A percentile compares a stretch with the other conserved stretches of the same genome.
phyloP scores from a whole-genome alignment of 805 yeast genomes.

The Starmera pachycereana region DNA sequence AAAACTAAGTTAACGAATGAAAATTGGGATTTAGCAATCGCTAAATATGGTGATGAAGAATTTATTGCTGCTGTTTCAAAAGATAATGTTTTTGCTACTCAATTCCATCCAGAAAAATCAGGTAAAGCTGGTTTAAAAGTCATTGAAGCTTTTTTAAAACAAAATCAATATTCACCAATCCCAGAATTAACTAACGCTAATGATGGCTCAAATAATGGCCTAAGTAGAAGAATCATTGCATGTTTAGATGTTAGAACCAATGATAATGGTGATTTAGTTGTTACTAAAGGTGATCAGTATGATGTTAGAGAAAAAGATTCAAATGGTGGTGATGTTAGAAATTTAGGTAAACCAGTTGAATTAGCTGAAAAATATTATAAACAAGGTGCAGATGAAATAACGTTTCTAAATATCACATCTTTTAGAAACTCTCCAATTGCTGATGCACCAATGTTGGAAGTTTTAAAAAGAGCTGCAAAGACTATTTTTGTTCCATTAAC shows the following conservation, averaged over 20 bases:
- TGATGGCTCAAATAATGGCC: slow-evolving; percentile 43
- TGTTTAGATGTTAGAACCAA: slow-evolving; percentile 95
- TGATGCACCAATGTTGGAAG: slow-evolving; percentile 95
- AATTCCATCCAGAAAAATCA: slow-evolving; percentile 98
- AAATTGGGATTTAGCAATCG: slow-evolving; percentile 67
- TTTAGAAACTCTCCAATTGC: slow-evolving; percentile 87
- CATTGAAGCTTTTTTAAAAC: slow-evolving; percentile 58
- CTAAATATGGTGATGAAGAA: slow-evolving; percentile 66
- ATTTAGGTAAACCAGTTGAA: slow-evolving; percentile 93
- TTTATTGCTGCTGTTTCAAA: slow-evolving; percentile 76
- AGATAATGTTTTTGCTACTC: slow-evolving; percentile 86
- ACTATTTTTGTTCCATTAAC: slow-evolving; percentile 94
- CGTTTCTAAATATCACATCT: slow-evolving; percentile 90
- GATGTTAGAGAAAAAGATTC: slow-evolving; percentile 77
- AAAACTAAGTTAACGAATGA: slow-evolving; percentile 22
- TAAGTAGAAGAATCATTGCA: slow-evolving; percentile 88
- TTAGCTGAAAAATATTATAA: slow-evolving; percentile 81
- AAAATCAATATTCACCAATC: slow-evolving; percentile 11
- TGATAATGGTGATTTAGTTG: slow-evolving; percentile 91
- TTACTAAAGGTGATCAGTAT: slow-evolving; percentile 97
- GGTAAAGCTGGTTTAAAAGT: slow-evolving; percentile 83
- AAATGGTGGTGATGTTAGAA: slow-evolving; percentile 60
- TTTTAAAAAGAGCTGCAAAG: slow-evolving; percentile 70
- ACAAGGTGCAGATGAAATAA: slow-evolving; percentile 97
- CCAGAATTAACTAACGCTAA: slow-evolving; percentile 15